A percentile compares a stretch with the other conserved stretches of the same genome.
Evolutionary conservation across 306 rosid species (phyloP).

Genomic region (Castanea sativa): DNA sequence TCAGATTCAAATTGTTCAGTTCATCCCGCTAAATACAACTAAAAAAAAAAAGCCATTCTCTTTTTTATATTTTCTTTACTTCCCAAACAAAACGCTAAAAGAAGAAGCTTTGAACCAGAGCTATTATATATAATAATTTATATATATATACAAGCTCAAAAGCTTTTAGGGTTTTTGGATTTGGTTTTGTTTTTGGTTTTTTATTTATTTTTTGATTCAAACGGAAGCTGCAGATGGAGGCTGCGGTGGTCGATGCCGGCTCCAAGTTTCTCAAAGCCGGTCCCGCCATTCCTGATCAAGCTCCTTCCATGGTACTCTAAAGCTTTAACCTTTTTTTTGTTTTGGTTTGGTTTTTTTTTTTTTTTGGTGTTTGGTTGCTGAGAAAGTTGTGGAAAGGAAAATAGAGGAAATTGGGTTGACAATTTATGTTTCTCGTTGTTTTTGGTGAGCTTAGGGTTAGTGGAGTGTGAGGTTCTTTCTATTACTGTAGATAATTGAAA

Average conservation of each 20-base stretch:
- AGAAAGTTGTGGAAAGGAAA: too few relatives aligned
- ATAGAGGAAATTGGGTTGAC: too few relatives aligned
- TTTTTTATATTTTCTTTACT: too few relatives aligned
- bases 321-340: not conserved
- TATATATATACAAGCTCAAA: not conserved
- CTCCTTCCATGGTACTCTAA: slow-evolving; percentile 72
- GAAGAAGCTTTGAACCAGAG: not conserved
- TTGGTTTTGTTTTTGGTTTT: not conserved
- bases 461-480: too few relatives aligned
- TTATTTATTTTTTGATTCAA: slow-evolving; percentile 2
- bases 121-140: not conserved
- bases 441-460: too few relatives aligned
- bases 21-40: too few relatives aligned
- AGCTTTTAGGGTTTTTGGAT: slow-evolving; percentile 43
- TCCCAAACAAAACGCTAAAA: too few relatives aligned
- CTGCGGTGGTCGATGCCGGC: slow-evolving; percentile 83
- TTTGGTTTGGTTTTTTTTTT: not conserved
- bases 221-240: slow-evolving; percentile 52
- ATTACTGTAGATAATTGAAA: too few relatives aligned
- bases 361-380: too few relatives aligned
- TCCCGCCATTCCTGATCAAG: slow-evolving; percentile 91
- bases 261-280: slow-evolving; percentile 93
- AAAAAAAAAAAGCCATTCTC: too few relatives aligned
- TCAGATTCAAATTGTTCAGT: too few relatives aligned
- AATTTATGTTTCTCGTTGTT: not conserved